Conservation (phyloP, 176 grass and related monocot genomes). For the barley (Hordeum vulgare) region DNA sequence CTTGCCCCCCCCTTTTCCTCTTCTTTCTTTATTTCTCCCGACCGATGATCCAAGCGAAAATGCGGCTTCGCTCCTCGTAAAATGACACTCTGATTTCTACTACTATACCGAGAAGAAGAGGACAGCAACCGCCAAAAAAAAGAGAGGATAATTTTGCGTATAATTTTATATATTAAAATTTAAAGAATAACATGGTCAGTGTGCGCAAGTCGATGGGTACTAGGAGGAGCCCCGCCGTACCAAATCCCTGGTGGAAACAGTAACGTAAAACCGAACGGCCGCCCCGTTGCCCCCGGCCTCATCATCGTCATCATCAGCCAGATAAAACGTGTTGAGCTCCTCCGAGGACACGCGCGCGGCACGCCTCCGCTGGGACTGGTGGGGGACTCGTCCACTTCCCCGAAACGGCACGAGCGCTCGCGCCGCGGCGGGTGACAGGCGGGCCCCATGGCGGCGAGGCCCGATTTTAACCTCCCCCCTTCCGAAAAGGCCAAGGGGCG, state of each 20-base stretch:
- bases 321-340: no score
- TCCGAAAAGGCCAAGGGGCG: neutral
- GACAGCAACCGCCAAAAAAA: no score
- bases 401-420: slow-evolving; percentile 18
- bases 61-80: no score
- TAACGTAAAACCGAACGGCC: neutral
- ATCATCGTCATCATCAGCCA: no score
- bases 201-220: neutral
- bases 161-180: no score
- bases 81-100: no score
- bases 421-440: neutral
- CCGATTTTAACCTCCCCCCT: neutral
- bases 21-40: neutral
- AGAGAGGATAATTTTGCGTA: no score
- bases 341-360: no score
- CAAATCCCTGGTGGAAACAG: neutral
- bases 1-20: neutral
- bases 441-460: neutral
- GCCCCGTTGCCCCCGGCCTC: no score
- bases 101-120: no score
- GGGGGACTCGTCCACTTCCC: slow-evolving; percentile 1
- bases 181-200: no score
- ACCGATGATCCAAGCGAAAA: no score
- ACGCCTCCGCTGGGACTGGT: neutral
- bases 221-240: neutral